Evolutionary conservation across 129 eudicot genomes (phyloP).

Genomic region (Heracleum sosnowskyi): DNA sequence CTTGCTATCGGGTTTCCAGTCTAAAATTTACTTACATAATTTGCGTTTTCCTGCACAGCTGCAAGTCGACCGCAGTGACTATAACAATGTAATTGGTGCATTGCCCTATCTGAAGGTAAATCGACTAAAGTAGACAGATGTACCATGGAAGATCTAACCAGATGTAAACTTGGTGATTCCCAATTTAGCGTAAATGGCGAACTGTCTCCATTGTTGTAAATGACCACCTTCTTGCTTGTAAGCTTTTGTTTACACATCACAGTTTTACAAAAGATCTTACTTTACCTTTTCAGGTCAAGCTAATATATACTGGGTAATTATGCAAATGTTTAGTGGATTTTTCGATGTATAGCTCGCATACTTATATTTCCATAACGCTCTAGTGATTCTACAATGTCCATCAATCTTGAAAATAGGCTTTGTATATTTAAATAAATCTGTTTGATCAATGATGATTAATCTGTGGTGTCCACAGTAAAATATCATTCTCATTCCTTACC

Average conservation of each 20-base stretch:
- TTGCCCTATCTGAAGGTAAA: conserved; percentile 97
- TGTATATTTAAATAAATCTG: too few relatives aligned
- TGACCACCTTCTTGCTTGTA: neutral
- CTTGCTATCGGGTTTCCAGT: neutral
- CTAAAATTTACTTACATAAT: conserved; percentile 5
- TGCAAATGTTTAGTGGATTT: too few relatives aligned
- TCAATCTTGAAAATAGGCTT: too few relatives aligned
- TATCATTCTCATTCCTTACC: too few relatives aligned
- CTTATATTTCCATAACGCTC: too few relatives aligned
- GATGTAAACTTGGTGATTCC: neutral
- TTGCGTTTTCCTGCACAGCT: conserved; percentile 32
- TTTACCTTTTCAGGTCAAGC: too few relatives aligned
- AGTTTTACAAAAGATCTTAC: too few relatives aligned
- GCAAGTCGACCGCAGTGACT: conserved; percentile 89
- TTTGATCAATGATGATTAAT: too few relatives aligned
- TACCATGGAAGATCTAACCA: neutral
- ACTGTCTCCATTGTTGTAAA: neutral
- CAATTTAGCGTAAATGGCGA: neutral
- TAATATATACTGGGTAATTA: too few relatives aligned
- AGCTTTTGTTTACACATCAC: neutral
- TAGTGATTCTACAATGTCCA: too few relatives aligned
- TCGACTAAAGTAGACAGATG: conserved; percentile 20
- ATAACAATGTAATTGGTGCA: conserved; percentile 89
- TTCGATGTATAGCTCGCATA: too few relatives aligned
- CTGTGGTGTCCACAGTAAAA: too few relatives aligned